Evolutionary conservation across 202 grass and related monocot species (phyloP), one percentile per base, ranked within the genome.

Genomic region (Zizania palustris): DNA sequence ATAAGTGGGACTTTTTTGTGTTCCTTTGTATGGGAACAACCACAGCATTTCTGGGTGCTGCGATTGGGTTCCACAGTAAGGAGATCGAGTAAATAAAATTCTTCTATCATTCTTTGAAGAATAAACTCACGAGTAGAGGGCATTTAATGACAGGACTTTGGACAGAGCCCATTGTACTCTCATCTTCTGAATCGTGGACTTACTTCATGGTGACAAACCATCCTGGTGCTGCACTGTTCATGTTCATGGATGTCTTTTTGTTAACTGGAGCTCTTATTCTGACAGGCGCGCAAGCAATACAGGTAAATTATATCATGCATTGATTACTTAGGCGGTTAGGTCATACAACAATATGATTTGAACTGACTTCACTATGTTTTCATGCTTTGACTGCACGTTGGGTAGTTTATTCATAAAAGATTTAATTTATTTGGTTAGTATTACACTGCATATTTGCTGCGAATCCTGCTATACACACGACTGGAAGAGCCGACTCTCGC

Each of bases 1-100:
- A 99, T 79, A 95, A 86, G 64, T 85, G 96, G 87, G 92, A 99
- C 63, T 99, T 99, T 72, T 93, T 99, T 43, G 67, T 93, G 18
- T 96, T 96, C 83, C 76, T 99, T 76, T 96, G 92, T 76, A 93
- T 96, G 92, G 89, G 89, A 65, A 87, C 86, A 58, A 65, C 75
- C 53, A 84, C 92, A 83, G 73, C 85, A 45, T 73, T 93, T 67
- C 40, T 96, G 18, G 83, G 80, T 69, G 92, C 85, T 85, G 72
- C 71, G 3, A 44, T 91, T 71, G 92, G 85, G 70, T 84, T 95
- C 68, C 85, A 95, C 58, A 88, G 96, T 96, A 87, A 90, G 91
- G 51, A 84, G 13, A 50, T 74, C 45, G 22, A 37, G 51, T 84
- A 69, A 72, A 82, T 69, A 41, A 14, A 57, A 40, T 5, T 6